Evolutionary conservation across 2,329 filamentous ascomycete species (phyloP).

Genomic region (Cladosporium velox): DNA sequence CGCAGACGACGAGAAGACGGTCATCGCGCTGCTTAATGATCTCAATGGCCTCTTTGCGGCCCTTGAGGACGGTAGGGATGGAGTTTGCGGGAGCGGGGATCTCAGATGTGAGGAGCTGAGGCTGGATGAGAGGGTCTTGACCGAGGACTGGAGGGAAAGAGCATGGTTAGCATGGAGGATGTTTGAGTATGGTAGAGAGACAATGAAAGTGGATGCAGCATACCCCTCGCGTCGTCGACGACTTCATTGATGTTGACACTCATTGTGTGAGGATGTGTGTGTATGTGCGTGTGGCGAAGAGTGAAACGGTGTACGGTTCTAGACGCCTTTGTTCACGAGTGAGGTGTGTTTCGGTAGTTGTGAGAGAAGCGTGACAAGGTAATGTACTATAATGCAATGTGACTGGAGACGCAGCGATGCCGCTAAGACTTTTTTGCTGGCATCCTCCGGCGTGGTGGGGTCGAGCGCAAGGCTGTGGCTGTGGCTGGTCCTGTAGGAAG

Average conservation of each 20-base stretch:
- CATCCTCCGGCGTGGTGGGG: not conserved
- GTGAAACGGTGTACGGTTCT: not conserved
- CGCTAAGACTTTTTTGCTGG: constrained; percentile 2
- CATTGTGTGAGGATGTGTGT: constrained; percentile 4
- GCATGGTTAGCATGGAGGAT: not conserved
- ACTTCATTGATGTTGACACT: constrained; percentile 8
- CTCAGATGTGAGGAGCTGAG: constrained; percentile 93
- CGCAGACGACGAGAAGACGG: constrained; percentile 76
- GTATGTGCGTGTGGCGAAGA: not conserved
- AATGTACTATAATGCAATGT: not conserved
- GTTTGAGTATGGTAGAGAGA: not conserved
- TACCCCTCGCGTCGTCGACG: constrained; percentile 21
- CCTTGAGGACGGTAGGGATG: constrained; percentile 58
- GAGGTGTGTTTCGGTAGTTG: not conserved
- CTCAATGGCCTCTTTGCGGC: constrained; percentile 61
- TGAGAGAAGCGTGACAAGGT: not conserved
- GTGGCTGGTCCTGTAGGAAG: not conserved
- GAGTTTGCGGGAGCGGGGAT: constrained; percentile 62
- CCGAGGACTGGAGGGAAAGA: constrained; percentile 64
- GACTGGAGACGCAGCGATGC: not conserved
- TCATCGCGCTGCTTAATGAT: constrained; percentile 54
- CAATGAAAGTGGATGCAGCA: not conserved
- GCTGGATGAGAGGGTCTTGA: constrained; percentile 69
- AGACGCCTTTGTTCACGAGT: not conserved
- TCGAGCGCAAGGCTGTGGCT: not conserved